A percentile compares a stretch with the other conserved stretches of the same genome.
These are phyloP conservation scores for Xylaria curta DNA, from an alignment of 495 filamentous ascomycete genomes.

Conservation along the genomic window DNA sequence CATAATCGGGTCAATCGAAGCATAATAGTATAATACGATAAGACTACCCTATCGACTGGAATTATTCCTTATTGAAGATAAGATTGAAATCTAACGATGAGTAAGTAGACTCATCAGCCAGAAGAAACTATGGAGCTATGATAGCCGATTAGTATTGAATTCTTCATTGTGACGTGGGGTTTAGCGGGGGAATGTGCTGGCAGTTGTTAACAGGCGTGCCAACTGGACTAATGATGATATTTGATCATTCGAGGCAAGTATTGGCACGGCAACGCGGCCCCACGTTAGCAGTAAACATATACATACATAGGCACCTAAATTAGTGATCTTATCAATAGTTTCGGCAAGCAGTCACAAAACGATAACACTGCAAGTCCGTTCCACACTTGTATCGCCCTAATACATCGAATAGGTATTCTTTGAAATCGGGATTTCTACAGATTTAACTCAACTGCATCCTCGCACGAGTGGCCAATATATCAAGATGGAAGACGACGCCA, in stretches of 20 bases:
- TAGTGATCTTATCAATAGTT: not conserved
- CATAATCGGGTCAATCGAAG: not conserved
- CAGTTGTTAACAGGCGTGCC: slow-evolving; percentile 13
- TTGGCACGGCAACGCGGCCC: slow-evolving; percentile 39
- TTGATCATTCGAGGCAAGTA: slow-evolving; percentile 4
- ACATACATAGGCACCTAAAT: not conserved
- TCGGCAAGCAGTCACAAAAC: slow-evolving; percentile 3
- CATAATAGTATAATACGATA: not conserved
- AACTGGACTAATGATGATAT: not conserved
- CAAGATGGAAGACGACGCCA: slow-evolving; percentile 40
- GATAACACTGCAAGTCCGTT: not conserved
- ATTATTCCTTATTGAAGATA: not conserved
- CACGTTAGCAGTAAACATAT: slow-evolving; percentile 34
- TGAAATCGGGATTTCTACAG: not conserved
- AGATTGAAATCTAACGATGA: not conserved
- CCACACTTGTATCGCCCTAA: not conserved
- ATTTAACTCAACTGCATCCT: slow-evolving; percentile 22
- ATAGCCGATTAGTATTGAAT: not conserved
- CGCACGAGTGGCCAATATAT: slow-evolving; percentile 23
- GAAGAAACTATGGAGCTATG: not conserved
- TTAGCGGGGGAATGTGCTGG: not conserved
- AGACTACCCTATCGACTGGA: not conserved
- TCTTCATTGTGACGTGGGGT: not conserved
- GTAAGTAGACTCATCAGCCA: not conserved
- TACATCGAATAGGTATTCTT: slow-evolving; percentile 9